Evolutionary conservation across 495 filamentous ascomycete species (phyloP).

Genomic region (Trypethelium eluteriae): DNA sequence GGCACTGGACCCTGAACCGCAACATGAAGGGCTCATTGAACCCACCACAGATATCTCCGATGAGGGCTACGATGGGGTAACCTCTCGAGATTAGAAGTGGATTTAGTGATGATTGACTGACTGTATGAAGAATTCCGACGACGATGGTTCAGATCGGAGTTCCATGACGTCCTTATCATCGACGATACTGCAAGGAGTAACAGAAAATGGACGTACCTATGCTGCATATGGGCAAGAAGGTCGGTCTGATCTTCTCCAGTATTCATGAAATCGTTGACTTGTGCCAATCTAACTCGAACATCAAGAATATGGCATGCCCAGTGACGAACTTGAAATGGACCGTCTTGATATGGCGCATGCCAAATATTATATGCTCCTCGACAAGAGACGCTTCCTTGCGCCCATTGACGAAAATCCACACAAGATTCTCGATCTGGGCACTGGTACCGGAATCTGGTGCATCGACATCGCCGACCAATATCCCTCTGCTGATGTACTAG

Average conservation of each 20-base stretch:
- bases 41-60: neutral
- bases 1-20: neutral
- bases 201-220: constrained; percentile 18
- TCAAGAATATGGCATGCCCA: constrained; percentile 25
- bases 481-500: constrained; percentile 50
- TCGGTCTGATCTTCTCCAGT: neutral
- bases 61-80: constrained; percentile 9
- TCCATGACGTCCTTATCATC: constrained; percentile 7
- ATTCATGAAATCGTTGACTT: neutral
- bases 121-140: neutral
- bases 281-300: neutral
- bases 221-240: constrained; percentile 14
- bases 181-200: constrained; percentile 13
- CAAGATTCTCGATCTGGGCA: constrained; percentile 29
- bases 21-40: neutral
- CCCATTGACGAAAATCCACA: constrained; percentile 23
- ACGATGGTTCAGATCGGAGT: constrained; percentile 10
- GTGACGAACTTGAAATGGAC: constrained; percentile 36
- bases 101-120: neutral
- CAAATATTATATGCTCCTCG: constrained; percentile 29
- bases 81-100: neutral
- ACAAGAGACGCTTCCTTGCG: constrained; percentile 29
- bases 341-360: constrained; percentile 32
- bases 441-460: constrained; percentile 32
- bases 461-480: constrained; percentile 40